Base-by-base conservation (phyloP, 2,329 filamentous ascomycete genomes). In the Emergomyces pasteurianus region DNA sequence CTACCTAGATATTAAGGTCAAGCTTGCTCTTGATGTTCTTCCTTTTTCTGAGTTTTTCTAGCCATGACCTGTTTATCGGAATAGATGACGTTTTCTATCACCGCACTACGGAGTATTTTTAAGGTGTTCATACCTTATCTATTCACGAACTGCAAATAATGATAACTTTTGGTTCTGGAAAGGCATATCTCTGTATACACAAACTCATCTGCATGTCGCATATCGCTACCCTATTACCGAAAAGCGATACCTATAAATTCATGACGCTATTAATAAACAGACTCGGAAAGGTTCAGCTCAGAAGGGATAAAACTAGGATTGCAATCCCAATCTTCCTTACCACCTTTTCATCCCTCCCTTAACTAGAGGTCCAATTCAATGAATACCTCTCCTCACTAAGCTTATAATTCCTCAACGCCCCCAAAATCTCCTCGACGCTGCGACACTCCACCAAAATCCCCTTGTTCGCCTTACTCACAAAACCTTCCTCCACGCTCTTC, bases 381-480 rank as follows among this genome's bases (percentile, higher is more conserved):
- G 92, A 86, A 72, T 90, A 90, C 58, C 89, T 83, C 10, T 87
- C 88, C 65, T 86, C 80, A 0, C 88, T 87, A 53, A 87, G 83
- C 75, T 84, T 83, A 77, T 99, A 99, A 42, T 87, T 80, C 63
- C 77, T 81, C 73, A 99, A 77, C 52, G 81, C 82, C 63, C 79
- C 75, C 65, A 95, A 80, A 16, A 92, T 90, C 60, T 89, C 86
- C 52, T 89, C 85, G 1, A 88, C 82, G 56, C 81, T 84, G 67
- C 80, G 81, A 6, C 89, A 90, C 71, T 92, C 89, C 1, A 88
- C 85, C 67, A 97, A 76, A 65, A 99, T 97, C 12, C 81, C 79
- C 56, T 81, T 83, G 74, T 92, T 92, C 23, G 78, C 83, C 40
- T 79, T 74, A 59, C 81, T 81, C 56, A 99, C 85, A 70, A 96